Evolutionary conservation across 352 stramenopile genomes (phyloP), one percentile per base, ranked within the genome.

Genomic region (Phytophthora pisi): DNA sequence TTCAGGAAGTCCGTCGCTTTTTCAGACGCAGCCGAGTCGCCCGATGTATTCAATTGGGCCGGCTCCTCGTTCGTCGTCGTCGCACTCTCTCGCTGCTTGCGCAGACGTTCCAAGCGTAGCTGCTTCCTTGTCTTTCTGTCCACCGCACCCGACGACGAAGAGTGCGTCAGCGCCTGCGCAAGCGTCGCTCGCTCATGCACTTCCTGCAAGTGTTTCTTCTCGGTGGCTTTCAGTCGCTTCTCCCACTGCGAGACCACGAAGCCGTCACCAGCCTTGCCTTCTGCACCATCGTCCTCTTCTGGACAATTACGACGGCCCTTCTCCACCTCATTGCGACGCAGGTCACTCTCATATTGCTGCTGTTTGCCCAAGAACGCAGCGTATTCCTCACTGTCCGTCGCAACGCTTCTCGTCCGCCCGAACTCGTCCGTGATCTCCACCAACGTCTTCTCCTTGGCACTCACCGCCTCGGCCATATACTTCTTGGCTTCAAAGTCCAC

Each of bases 241-340:
- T 95, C 87, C 87, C 87, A 95, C 46, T 93, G 87, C 9, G 87
- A 93, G 10, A 84, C 75, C 18, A 95, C 87, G 66, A 90, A 95
- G 50, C 84, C 77, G 3, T 57, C 54, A 11, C 49, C 53, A 20
- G 50, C 47, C 2, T 43, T 53, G 5, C 11, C 51, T 54, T 73
- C 61, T 64, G n/a, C 18, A 26, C 55, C 38, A 50, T 57, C 30
- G 46, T 28, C 40, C 30, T 61, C 42, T 8, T 60, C 16, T 34
- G 45, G 18, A 50, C 58, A 49, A 26, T 18, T 18, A 55, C 4
- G 23, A 24, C 4, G 26, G 2, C 34, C 11, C 3, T 28, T 54
- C 5, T 54, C 51, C 3, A 18, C 30, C 18, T 64, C 47, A 15
- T 28, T 49, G 42, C n/a, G 30, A 24, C 11, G 3, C 26, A 52